These are phyloP conservation scores for Dioscorea zingiberensis DNA, from an alignment of 106 monocot species.

Conservation along the genomic window DNA sequence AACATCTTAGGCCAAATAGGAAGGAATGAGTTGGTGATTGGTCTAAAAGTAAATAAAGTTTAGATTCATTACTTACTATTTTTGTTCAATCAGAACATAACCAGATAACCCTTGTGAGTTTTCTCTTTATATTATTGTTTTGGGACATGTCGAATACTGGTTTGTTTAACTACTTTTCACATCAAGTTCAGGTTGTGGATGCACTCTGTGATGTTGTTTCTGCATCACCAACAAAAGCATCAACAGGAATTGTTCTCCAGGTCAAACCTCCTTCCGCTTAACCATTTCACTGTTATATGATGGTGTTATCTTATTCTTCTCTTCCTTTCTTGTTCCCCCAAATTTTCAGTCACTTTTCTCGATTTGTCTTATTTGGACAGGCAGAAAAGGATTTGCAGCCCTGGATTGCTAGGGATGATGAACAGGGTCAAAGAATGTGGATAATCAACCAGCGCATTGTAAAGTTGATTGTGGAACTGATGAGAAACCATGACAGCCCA, in stretches of 20 bases:
- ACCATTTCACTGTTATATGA: neutral
- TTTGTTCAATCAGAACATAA: no score
- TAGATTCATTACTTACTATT: no score
- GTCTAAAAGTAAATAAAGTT: no score
- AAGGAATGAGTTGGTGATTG: no score
- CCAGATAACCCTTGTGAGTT: no score
- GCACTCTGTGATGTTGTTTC: constrained; percentile 91
- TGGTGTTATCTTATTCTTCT: neutral
- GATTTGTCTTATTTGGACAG: constrained; percentile 34
- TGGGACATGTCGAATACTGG: neutral
- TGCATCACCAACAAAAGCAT: constrained; percentile 93
- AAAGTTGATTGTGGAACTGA: constrained; percentile 79
- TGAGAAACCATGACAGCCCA: constrained; percentile 75
- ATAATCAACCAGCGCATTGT: constrained; percentile 91
- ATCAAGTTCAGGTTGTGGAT: constrained; percentile 72
- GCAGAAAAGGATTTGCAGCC: constrained; percentile 96
- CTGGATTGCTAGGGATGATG: constrained; percentile 97
- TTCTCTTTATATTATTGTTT: neutral
- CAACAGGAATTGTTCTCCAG: constrained; percentile 93
- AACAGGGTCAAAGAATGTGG: constrained; percentile 88
- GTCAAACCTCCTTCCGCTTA: constrained; percentile 27
- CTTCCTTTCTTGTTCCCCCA: no score
- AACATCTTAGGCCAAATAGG: no score
- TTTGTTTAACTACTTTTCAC: neutral
- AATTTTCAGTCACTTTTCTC: constrained; percentile 13